Conservation (phyloP, 805 yeast species). For the Millerozyma acaciae region DNA sequence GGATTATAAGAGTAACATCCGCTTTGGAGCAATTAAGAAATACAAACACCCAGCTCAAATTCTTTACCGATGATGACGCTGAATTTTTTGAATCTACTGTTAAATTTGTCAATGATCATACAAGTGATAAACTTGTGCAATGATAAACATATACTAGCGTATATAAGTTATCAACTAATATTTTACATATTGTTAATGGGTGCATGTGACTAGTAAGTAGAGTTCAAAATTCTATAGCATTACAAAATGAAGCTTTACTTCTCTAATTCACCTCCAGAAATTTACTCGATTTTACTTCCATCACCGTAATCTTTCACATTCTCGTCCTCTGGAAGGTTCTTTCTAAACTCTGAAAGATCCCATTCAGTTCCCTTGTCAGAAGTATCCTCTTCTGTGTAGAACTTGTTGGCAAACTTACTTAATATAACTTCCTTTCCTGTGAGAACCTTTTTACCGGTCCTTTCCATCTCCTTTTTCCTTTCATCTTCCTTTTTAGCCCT, state of each 20-base stretch:
- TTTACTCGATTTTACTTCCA: slow-evolving; percentile 46
- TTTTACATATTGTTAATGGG: too few species aligned
- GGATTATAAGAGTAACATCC: slow-evolving; percentile 31
- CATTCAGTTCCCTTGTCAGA: slow-evolving; percentile 46
- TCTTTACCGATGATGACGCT: slow-evolving; percentile 35
- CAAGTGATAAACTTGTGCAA: too few species aligned
- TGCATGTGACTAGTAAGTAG: too few species aligned
- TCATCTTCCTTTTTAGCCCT: slow-evolving; percentile 49
- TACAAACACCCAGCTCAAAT: slow-evolving; percentile 23
- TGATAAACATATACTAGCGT: too few species aligned
- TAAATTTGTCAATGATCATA: slow-evolving; percentile 4
- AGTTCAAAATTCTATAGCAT: too few species aligned
- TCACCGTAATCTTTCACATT: slow-evolving; percentile 72
- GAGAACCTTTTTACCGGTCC: slow-evolving; percentile 42
- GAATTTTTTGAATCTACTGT: slow-evolving; percentile 25
- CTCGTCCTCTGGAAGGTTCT: slow-evolving; percentile 48
- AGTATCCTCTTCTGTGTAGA: slow-evolving; percentile 47
- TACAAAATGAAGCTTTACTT: too few species aligned
- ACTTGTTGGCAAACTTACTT: slow-evolving; percentile 56
- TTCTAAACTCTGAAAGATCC: slow-evolving; percentile 57
- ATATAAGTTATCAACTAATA: too few species aligned
- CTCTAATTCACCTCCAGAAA: too few species aligned
- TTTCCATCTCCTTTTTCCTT: slow-evolving; percentile 28
- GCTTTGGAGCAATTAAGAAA: slow-evolving; percentile 27
- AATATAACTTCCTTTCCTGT: slow-evolving; percentile 70